A percentile compares a stretch with the other conserved stretches of the same genome.
These are phyloP conservation scores for Coemansia aciculifera DNA, from an alignment of 192 early-diverging fungal genomes.

Conservation along the genomic window DNA sequence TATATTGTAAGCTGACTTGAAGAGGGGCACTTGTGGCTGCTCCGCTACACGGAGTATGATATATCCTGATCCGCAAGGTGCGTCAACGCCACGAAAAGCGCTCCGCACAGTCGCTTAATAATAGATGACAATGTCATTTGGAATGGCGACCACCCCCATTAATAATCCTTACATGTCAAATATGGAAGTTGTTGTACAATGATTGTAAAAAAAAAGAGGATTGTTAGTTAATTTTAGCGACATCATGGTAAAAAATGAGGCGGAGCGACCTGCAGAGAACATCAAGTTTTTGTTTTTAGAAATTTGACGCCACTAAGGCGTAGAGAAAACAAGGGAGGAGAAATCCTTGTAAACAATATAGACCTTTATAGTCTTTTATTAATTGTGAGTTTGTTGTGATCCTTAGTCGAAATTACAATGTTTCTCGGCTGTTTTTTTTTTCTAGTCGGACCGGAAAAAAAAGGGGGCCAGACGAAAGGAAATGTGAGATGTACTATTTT, in stretches of 20 bases:
- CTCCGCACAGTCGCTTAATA: too few relatives aligned
- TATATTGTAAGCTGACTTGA: too few relatives aligned
- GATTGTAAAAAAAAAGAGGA: not conserved
- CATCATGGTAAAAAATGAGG: not conserved
- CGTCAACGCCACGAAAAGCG: too few relatives aligned
- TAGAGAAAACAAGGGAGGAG: not conserved
- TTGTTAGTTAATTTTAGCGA: not conserved
- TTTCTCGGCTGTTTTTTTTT: not conserved
- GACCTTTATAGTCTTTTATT: not conserved
- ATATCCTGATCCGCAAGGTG: too few relatives aligned
- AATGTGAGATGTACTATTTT: too few relatives aligned
- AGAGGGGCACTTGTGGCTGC: too few relatives aligned
- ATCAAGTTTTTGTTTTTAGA: not conserved
- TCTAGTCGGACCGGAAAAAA: not conserved
- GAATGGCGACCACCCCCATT: not conserved
- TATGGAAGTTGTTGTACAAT: not conserved
- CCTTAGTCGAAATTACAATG: too few relatives aligned
- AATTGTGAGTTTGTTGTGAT: not conserved
- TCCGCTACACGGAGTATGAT: too few relatives aligned
- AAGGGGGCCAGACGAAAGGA: not conserved
- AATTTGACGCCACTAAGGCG: not conserved
- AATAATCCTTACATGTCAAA: not conserved
- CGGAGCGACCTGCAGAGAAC: constrained; percentile 2
- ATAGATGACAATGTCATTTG: not conserved
- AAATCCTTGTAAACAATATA: not conserved